Base-by-base conservation (phyloP, 2,329 filamentous ascomycete genomes). In the Ophiostoma piceae region DNA sequence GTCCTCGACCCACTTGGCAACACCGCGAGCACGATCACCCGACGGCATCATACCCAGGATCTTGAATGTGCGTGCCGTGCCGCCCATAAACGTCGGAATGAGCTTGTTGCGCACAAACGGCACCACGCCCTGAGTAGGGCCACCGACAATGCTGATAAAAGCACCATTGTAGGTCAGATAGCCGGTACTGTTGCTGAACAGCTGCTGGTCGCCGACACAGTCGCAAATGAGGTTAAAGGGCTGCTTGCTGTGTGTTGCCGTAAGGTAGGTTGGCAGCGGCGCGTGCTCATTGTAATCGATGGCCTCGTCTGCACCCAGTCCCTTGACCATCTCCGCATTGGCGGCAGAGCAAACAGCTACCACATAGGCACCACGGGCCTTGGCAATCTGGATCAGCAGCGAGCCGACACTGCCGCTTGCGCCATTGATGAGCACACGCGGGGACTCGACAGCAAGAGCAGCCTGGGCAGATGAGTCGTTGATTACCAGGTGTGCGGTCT, bases 361-460 rank as follows among this genome's bases (percentile, higher is more conserved):
- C 1, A 86, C 79, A 67, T 77, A 75, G 2, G 82, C 83, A 0
- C 77, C 75, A 68, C 77, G 72, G 57, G 81, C 78, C 72, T 83
- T 78, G 73, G 76, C 72, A n/a, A 83, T 79, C 76, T 85, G 84
- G 66, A 84, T 76, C 1, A 79, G 76, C 67, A 84, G 73, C 26
- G 79, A 78, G 14, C 84, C 84, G 6, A 85, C 81, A 14, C 82
- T 83, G 0, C 84, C 83, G 73, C 83, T 84, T 26, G 82, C 84
- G 3, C 82, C 84, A 72, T 84, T 83, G 3, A 85, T 76, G 66
- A 85, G 73, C 47, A 84, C 81, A 2, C 78, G 75, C 51, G 80
- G 76, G 3, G 11, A 0, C 35, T 35, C 73, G 73, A 73, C 78
- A 76, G 71, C 79, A 76, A 69, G 62, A 2, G 54, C 70, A 0